Base-by-base conservation (phyloP, 805 yeast genomes). In the Pichia californica region DNA sequence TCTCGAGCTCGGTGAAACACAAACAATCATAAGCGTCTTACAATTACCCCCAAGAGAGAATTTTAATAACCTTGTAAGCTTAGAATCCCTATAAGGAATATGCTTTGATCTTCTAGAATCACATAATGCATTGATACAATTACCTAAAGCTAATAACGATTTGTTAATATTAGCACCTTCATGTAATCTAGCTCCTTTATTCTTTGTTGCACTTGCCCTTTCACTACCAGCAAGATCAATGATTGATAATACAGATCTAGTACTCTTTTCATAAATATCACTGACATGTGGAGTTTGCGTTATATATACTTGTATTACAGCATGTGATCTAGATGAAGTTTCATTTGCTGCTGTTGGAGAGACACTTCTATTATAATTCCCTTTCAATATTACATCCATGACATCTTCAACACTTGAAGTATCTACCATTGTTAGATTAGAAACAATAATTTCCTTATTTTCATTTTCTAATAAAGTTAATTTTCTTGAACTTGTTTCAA, bases 181-280 rank as follows among this genome's bases (percentile, higher is more conserved):
- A 44, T 77, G 76, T 13, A 91, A 69, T 38, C 96, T 66, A 26
- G 72, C 76, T 0, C 98, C 98, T 36, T 88, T 64, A 60, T 91
- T 91, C 51, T 76, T 78, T 0, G 98, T 88, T 0, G 93, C 83
- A 0, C 93, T 80, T 0, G 98, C 98, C 33, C 98, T 69, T 64
- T 91, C 98, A 62, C 95, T 84, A 5, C 98, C 98, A 0, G 98
- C 98, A 36, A 91, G 65, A 61, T 91, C 98, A 38, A 91, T 89
- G 23, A 91, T 83, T 1, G 93, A 83, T 26, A 89, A 66, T 0
- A 95, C 86, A 0, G 95, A 88, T 63, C 75, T 80, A 0, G 81
- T 77, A 51, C 82, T 89, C 27, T 79, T 73, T 54, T 83, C 87
- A 14, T 68, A 69, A 16, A 85, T 51, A 44, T 79, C 87, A 0